These are phyloP conservation scores for Akanthomyces uredinophilus DNA, from an alignment of 2,329 filamentous ascomycete genomes.

Conservation along the genomic window DNA sequence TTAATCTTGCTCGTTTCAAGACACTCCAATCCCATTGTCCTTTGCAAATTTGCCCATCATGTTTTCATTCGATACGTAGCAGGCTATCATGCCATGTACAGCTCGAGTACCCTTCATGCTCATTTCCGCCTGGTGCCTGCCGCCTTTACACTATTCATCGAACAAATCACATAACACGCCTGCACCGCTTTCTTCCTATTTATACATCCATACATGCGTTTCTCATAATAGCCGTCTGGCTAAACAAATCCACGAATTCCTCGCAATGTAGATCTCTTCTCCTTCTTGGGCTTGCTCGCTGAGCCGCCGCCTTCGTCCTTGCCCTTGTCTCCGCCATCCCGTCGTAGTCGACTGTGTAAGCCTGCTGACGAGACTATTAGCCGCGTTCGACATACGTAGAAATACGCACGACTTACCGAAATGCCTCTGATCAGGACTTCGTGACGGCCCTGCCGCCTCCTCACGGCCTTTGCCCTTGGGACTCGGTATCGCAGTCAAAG, in stretches of 20 bases:
- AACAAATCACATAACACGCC: neutral
- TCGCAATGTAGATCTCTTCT: conserved; percentile 34
- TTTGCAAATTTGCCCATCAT: neutral
- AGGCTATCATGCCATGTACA: neutral
- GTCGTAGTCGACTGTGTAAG: conserved; percentile 42
- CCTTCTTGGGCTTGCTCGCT: conserved; percentile 28
- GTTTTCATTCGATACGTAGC: neutral
- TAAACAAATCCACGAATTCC: conserved; percentile 36
- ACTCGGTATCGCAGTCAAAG: conserved; percentile 29
- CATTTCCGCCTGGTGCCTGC: neutral
- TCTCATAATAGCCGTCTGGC: neutral
- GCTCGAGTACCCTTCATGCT: neutral
- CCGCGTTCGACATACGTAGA: neutral
- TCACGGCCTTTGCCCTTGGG: conserved; percentile 23
- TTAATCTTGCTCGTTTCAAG: neutral
- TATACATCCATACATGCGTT: neutral
- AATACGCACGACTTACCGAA: conserved; percentile 27
- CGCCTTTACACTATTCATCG: neutral
- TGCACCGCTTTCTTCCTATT: neutral
- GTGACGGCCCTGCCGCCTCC: conserved; percentile 22
- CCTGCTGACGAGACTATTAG: conserved; percentile 33
- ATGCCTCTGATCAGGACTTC: conserved; percentile 37
- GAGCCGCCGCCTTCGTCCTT: conserved; percentile 34
- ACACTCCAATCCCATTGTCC: neutral
- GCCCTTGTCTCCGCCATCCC: conserved; percentile 45